Percentiles rank a stretch among this genome's conserved stretches.
Conservation (phyloP, 768 basidiomycete species). For the Suillus americanus region DNA sequence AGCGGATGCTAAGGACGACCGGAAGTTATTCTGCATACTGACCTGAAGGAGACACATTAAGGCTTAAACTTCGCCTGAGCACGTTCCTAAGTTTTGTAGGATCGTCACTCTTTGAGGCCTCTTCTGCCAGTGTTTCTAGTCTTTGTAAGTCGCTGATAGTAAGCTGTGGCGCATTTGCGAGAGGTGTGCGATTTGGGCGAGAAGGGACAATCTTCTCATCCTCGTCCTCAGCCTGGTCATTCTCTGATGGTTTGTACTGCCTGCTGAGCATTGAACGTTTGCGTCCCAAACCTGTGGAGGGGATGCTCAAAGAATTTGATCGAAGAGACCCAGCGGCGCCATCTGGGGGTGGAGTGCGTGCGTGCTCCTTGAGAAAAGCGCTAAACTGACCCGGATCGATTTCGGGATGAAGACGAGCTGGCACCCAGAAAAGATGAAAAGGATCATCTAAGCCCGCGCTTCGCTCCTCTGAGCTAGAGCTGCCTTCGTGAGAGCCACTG, state of each 20-base stretch:
- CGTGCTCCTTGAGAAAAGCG: constrained; percentile 92
- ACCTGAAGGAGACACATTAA: constrained; percentile 86
- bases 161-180: constrained; percentile 77
- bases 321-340: constrained; percentile 40
- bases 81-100: constrained; percentile 76
- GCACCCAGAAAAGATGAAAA: constrained; percentile 97
- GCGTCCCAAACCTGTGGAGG: constrained; percentile 59
- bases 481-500: constrained; percentile 41
- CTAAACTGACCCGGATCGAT: constrained; percentile 96
- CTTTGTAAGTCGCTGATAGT: constrained; percentile 94
- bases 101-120: constrained; percentile 81
- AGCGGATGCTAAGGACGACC: constrained; percentile 18
- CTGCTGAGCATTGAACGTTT: constrained; percentile 93
- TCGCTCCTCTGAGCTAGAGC: constrained; percentile 36
- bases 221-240: constrained; percentile 74
- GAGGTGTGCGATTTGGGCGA: constrained; percentile 64
- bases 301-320: constrained; percentile 42
- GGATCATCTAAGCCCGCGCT: constrained; percentile 63
- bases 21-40: constrained; percentile 34
- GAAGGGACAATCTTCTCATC: constrained; percentile 70
- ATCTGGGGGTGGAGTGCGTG: constrained; percentile 58
- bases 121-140: constrained; percentile 90
- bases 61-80: constrained; percentile 82
- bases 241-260: constrained; percentile 82
- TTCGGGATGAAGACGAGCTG: constrained; percentile 94